Base-by-base conservation (phyloP, 148 eudicot genomes). In the Fagopyrum tataricum region DNA sequence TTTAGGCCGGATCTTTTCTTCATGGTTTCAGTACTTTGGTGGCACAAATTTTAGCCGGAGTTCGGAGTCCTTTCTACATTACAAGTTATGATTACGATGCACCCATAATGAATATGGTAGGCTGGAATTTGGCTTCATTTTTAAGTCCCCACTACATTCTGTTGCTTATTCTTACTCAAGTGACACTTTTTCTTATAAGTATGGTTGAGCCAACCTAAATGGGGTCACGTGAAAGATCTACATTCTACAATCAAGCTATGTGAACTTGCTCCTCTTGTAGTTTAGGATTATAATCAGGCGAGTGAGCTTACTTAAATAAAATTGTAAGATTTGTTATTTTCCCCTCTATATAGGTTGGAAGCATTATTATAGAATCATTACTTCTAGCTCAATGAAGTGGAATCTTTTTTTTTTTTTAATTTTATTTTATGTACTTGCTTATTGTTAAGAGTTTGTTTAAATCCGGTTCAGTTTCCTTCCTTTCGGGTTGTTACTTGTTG, bases 41-140 rank as follows among this genome's bases (percentile, higher is more conserved):
- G 99, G 99, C 76, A 95, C 97, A 66, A 95, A 90, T 76, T 95
- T 95, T 77, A 97, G 92, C 23, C 89, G 97, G 67, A 88, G 94
- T 76, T 80, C 99, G 99, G 47, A 97, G 99, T 61, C 99, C 99
- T 73, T 86, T 86, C 75, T 83, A 85, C 75, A 84, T 90, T 75
- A 95, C 97, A 71, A 95, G 99, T 75, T 95, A 92, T 74, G 99
- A 92, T 61, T 95, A 95, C 78, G 99, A 95, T 88, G 99, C 99
- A 61, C 99, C 99, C 47, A 74, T 73, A 97, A 95, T 84, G 99
- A 95, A 89, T 95, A 90, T 85, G 99, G 99, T 91, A 78, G 44
- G 83, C 72, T 78, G 8, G 71, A 47, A 5, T 68, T 72, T 51
- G 55, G 13, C 18, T 42, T 46, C 71, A 37, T 18, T 44, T 12